Percentiles rank a stretch among this genome's conserved stretches.
Evolutionary conservation across 2,329 filamentous ascomycete genomes (phyloP).

Genomic region (Byssoonygena ceratinophila): DNA sequence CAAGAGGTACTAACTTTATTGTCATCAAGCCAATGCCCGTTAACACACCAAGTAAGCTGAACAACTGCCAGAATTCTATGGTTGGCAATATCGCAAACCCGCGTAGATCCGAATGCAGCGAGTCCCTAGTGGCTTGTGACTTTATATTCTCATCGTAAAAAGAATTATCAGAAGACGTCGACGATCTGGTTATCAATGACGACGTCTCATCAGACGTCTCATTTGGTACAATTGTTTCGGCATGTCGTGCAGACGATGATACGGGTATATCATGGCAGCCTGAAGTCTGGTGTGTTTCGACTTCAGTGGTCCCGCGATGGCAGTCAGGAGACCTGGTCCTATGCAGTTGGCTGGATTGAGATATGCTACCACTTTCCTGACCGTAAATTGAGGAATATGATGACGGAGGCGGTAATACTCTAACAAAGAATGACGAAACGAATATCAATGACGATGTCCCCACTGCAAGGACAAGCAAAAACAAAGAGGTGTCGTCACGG

Average conservation of each 20-base stretch:
- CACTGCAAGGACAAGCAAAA: conserved; percentile 67
- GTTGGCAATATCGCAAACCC: conserved; percentile 62
- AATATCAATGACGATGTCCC: conserved; percentile 70
- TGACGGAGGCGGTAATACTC: conserved; percentile 53
- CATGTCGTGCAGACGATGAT: conserved; percentile 26
- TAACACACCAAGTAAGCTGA: conserved; percentile 75
- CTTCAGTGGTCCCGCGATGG: conserved; percentile 25
- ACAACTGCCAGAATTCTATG: conserved; percentile 83
- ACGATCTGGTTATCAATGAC: conserved; percentile 61
- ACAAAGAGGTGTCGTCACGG: conserved; percentile 69
- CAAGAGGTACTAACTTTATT: conserved; percentile 65
- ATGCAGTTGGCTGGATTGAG: conserved; percentile 26
- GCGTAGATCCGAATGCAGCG: conserved; percentile 80
- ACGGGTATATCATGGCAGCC: conserved; percentile 19
- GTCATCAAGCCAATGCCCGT: conserved; percentile 95
- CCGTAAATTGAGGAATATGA: conserved; percentile 36
- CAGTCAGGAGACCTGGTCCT: conserved; percentile 26
- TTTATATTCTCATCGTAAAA: conserved; percentile 39
- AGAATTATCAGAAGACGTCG: conserved; percentile 43
- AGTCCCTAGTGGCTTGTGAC: conserved; percentile 58
- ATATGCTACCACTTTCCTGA: conserved; percentile 24
- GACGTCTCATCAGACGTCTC: conserved; percentile 63
- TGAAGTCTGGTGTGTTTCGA: conserved; percentile 29
- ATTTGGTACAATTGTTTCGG: conserved; percentile 20
- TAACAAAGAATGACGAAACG: conserved; percentile 72